Conservation (phyloP, 768 basidiomycete genomes). For the Lactarius evosmus region DNA sequence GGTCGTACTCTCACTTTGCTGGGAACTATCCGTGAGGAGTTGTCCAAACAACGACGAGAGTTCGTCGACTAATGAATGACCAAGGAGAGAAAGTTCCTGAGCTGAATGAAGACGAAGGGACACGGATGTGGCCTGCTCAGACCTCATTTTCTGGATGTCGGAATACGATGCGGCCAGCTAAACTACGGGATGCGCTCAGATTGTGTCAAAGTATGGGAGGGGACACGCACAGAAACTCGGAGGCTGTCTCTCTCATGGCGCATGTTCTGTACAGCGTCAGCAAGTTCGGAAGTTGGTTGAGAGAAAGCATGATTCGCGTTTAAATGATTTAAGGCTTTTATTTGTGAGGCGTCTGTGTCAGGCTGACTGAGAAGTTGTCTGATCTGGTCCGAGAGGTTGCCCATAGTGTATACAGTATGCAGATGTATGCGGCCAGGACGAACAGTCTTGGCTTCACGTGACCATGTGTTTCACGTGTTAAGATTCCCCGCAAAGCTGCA, state of each 20-base stretch:
- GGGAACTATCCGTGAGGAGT: constrained; percentile 55
- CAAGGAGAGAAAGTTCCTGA: constrained; percentile 68
- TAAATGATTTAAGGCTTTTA: constrained; percentile 39
- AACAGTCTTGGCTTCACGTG: background rate
- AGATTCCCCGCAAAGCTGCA: background rate
- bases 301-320: constrained; percentile 48
- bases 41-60: constrained; percentile 62
- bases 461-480: background rate
- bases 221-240: constrained; percentile 32
- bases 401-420: constrained; percentile 5
- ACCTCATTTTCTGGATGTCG: constrained; percentile 45
- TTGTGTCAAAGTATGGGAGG: constrained; percentile 17
- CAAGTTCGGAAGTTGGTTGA: constrained; percentile 38
- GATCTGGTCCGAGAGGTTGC: constrained; percentile 40
- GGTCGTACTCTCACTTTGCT: constrained; percentile 50
- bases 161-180: constrained; percentile 57
- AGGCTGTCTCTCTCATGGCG: constrained; percentile 33
- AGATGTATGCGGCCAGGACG: background rate
- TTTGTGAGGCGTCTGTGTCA: constrained; percentile 36
- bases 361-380: constrained; percentile 50
- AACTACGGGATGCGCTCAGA: constrained; percentile 46
- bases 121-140: constrained; percentile 46
- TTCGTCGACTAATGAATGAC: constrained; percentile 78
- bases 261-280: constrained; percentile 47
- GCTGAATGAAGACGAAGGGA: constrained; percentile 56